phyloP scores from a whole-genome alignment of 768 basidiomycete genomes.

The Macrolepiota fuliginosa region DNA sequence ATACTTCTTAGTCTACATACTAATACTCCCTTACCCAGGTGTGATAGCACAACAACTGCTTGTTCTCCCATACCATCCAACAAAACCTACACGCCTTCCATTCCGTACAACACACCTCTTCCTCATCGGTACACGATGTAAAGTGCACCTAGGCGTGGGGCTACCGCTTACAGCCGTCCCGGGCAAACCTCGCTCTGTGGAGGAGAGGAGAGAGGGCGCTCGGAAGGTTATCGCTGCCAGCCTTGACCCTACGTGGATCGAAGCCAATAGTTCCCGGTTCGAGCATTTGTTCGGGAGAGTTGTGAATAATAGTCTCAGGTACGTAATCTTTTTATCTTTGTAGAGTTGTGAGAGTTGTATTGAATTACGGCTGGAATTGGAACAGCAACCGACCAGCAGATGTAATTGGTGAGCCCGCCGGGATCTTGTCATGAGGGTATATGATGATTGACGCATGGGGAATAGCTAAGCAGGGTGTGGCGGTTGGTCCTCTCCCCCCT shows the following conservation, averaged over 20 bases:
- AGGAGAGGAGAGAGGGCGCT: slow-evolving; percentile 24
- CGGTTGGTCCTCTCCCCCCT: slow-evolving; percentile 19
- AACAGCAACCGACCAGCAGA: slow-evolving; percentile 24
- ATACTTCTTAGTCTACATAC: not conserved
- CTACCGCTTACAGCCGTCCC: slow-evolving; percentile 23
- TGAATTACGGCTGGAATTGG: not conserved
- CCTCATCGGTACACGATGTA: slow-evolving; percentile 34
- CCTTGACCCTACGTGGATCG: slow-evolving; percentile 28
- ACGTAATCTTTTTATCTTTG: not conserved
- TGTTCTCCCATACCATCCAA: slow-evolving; percentile 37
- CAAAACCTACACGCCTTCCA: slow-evolving; percentile 30
- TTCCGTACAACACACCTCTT: slow-evolving; percentile 41
- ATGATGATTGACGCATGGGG: not conserved
- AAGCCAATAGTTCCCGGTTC: slow-evolving; percentile 22
- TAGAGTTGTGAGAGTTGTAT: not conserved
- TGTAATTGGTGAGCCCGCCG: slow-evolving; percentile 22
- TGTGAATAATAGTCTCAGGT: slow-evolving; percentile 14
- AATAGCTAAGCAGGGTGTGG: slow-evolving; percentile 26
- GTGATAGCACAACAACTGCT: slow-evolving; percentile 42
- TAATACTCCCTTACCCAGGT: slow-evolving; percentile 23
- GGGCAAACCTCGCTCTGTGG: slow-evolving; percentile 22
- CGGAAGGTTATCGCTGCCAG: slow-evolving; percentile 21
- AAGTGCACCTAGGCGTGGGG: slow-evolving; percentile 21
- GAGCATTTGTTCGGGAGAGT: slow-evolving; percentile 21
- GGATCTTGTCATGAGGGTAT: not conserved